phyloP scores from a whole-genome alignment of 192 early-diverging fungal species.

The Linnemannia schmuckeri region DNA sequence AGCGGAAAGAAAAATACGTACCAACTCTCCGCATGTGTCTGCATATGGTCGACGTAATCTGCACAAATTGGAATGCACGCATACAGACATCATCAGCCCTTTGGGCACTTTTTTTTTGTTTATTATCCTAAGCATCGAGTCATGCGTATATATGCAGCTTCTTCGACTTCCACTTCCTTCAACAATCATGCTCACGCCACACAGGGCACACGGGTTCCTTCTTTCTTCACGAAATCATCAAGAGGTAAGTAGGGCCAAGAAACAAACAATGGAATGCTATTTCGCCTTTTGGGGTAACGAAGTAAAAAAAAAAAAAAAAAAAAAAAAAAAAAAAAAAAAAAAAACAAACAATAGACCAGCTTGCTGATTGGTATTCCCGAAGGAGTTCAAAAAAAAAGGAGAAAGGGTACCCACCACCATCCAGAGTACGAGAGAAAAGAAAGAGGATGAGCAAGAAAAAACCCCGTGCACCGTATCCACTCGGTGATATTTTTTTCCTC shows the following conservation, averaged over 20 bases:
- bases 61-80: not conserved
- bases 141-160: no score
- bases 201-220: not conserved
- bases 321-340: not conserved
- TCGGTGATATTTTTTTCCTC: not conserved
- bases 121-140: no score
- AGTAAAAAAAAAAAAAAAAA: not conserved
- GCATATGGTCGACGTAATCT: not conserved
- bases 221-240: not conserved
- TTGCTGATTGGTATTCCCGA: not conserved
- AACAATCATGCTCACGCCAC: no score
- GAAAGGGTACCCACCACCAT: not conserved
- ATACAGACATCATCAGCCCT: not conserved
- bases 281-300: constrained; percentile 1
- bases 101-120: not conserved
- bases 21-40: not conserved
- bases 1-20: not conserved
- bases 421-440: not conserved
- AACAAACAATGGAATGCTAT: not conserved
- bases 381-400: not conserved
- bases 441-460: not conserved
- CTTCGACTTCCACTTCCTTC: no score
- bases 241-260: not conserved
- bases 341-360: not conserved
- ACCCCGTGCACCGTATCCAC: not conserved